Percentiles rank a stretch among this genome's conserved stretches.
Evolutionary conservation across 2,329 filamentous ascomycete genomes (phyloP).

Genomic region (Penicillium occitanis): DNA sequence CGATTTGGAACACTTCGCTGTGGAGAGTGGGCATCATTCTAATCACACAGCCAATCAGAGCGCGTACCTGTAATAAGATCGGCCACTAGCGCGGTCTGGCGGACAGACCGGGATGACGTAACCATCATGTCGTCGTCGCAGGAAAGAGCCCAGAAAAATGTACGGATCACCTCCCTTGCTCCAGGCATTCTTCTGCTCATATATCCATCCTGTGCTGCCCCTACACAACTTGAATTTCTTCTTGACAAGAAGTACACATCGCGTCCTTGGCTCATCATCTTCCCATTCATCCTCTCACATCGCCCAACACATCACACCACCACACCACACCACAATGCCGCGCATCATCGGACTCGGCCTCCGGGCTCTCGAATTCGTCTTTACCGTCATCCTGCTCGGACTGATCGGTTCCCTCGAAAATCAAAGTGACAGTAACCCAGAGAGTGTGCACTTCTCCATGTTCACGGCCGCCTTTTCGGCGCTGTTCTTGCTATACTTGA

Average conservation of each 20-base stretch:
- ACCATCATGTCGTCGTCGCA: conserved; percentile 10
- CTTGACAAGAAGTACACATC: not conserved
- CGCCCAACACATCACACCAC: not conserved
- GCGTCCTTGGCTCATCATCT: not conserved
- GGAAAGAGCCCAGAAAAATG: not conserved
- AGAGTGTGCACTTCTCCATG: conserved; percentile 57
- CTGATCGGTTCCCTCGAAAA: conserved; percentile 64
- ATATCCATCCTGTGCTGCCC: not conserved
- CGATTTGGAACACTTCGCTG: not conserved
- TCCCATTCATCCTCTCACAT: not conserved
- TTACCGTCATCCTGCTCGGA: conserved; percentile 60
- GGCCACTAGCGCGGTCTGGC: not conserved
- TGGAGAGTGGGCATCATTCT: not conserved
- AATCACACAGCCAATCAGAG: not conserved
- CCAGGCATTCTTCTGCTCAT: not conserved
- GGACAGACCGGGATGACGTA: conserved; percentile 13
- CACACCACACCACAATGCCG: conserved; percentile 6
- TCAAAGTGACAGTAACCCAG: conserved; percentile 53
- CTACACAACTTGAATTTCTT: not conserved
- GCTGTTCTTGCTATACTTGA: conserved; percentile 50
- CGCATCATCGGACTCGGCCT: conserved; percentile 19
- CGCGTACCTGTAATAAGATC: not conserved
- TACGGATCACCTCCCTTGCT: not conserved
- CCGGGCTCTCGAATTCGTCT: conserved; percentile 50
- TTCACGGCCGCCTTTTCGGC: conserved; percentile 50